A percentile compares a stretch with the other conserved stretches of the same genome.
Conservation (phyloP, 2,329 filamentous ascomycete species). For the Xylariales sp. region DNA sequence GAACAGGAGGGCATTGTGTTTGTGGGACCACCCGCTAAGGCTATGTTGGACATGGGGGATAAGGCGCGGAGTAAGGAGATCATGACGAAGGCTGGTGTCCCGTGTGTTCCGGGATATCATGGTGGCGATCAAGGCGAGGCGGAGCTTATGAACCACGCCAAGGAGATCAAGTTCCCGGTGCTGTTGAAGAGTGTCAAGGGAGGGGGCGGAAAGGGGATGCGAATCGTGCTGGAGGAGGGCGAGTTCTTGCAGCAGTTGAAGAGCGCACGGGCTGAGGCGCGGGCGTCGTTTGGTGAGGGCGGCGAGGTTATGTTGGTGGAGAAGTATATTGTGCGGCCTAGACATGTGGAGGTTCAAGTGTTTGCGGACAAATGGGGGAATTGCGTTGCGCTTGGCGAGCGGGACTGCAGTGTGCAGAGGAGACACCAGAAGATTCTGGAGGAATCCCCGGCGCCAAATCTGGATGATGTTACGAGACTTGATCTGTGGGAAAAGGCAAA, state of each 20-base stretch:
- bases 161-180: conserved; percentile 64
- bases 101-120: conserved; percentile 95
- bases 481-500: conserved; percentile 64
- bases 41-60: conserved; percentile 68
- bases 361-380: conserved; percentile 79
- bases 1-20: conserved; percentile 88
- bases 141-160: conserved; percentile 62
- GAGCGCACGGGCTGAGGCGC: conserved; percentile 70
- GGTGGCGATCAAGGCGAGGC: conserved; percentile 71
- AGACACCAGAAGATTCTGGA: conserved; percentile 89
- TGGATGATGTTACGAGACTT: conserved; percentile 52
- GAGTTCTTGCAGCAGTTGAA: conserved; percentile 68
- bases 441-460: conserved; percentile 74
- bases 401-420: conserved; percentile 83
- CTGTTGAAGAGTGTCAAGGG: conserved; percentile 76
- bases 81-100: conserved; percentile 91
- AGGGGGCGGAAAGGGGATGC: conserved; percentile 81
- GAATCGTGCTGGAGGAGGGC: conserved; percentile 62
- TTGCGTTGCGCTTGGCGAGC: conserved; percentile 78
- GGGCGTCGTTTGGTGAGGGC: conserved; percentile 75
- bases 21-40: conserved; percentile 81
- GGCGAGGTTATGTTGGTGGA: conserved; percentile 80
- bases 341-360: conserved; percentile 87
- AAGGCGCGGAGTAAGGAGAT: conserved; percentile 82
- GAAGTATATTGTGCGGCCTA: conserved; percentile 71